A percentile compares a stretch with the other conserved stretches of the same genome.
Conservation (phyloP, 805 yeast species). For the Pichia deserticola region DNA sequence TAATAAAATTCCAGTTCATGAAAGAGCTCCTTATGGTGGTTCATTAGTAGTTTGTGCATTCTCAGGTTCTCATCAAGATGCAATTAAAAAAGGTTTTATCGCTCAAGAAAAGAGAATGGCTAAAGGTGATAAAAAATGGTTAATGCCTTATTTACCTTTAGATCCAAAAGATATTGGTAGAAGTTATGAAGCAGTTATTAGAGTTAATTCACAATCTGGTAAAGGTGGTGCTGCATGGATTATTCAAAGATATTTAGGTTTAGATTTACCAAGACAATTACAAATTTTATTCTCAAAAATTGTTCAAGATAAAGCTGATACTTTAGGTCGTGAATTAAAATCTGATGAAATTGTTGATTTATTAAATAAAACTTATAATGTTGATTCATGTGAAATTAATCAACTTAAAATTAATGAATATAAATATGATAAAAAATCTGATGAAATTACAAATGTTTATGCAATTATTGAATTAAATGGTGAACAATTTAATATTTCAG, state of each 20-base stretch:
- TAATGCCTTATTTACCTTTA: constrained; percentile 68
- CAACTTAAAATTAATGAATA: constrained; percentile 35
- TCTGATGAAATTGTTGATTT: constrained; percentile 55
- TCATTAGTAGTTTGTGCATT: constrained; percentile 73
- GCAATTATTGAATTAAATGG: constrained; percentile 36
- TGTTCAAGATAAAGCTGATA: constrained; percentile 60
- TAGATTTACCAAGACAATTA: constrained; percentile 65
- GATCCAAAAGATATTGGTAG: constrained; percentile 79
- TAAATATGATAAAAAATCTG: constrained; percentile 30
- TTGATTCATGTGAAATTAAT: constrained; percentile 30
- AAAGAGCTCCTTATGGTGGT: constrained; percentile 78
- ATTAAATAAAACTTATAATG: constrained; percentile 50
- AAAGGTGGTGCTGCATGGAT: constrained; percentile 88
- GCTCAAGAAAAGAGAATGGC: constrained; percentile 44
- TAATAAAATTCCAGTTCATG: constrained; percentile 66
- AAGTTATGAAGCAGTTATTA: constrained; percentile 72
- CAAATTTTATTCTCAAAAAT: constrained; percentile 61
- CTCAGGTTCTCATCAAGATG: constrained; percentile 46
- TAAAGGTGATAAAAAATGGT: constrained; percentile 49
- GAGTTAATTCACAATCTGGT: constrained; percentile 84
- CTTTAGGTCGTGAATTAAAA: constrained; percentile 61
- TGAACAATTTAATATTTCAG: constrained; percentile 32
- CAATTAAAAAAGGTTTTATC: constrained; percentile 32
- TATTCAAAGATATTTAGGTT: constrained; percentile 58
- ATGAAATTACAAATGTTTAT: constrained; percentile 35